A percentile compares a stretch with the other conserved stretches of the same genome.
Evolutionary conservation across 257 asterid genomes (phyloP).

Genomic region (Solanum medicagineum): DNA sequence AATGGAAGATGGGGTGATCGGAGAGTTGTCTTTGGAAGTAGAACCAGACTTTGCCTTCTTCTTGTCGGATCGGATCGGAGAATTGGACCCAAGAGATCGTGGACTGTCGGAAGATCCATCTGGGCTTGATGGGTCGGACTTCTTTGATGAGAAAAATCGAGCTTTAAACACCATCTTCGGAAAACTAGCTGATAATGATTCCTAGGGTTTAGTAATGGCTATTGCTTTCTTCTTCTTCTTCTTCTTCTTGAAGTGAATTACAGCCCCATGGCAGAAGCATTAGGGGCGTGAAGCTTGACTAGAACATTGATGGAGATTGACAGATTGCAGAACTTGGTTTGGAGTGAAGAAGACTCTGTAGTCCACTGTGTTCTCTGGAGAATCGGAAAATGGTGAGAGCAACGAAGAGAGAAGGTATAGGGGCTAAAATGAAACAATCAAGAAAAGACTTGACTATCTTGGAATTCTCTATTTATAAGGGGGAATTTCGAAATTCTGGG

Average conservation of each 20-base stretch:
- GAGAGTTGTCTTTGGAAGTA: slow-evolving; percentile 42
- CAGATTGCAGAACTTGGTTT: not conserved
- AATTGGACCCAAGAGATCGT: slow-evolving; percentile 73
- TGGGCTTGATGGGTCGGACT: slow-evolving; percentile 83
- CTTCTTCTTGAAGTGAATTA: not conserved
- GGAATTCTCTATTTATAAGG: not conserved
- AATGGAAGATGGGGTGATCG: slow-evolving; percentile 27
- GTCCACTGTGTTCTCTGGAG: not conserved
- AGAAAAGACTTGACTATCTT: slow-evolving; percentile 1
- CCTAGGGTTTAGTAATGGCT: not conserved
- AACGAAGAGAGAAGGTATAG: not conserved
- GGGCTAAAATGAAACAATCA: slow-evolving; percentile 13
- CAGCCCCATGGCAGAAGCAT: slow-evolving; percentile 5
- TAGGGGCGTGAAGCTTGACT: slow-evolving; percentile 11
- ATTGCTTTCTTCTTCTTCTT: not conserved
- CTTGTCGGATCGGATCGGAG: slow-evolving; percentile 91
- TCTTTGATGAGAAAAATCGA: slow-evolving; percentile 81
- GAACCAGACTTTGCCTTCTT: slow-evolving; percentile 52
- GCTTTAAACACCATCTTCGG: slow-evolving; percentile 80
- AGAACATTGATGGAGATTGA: not conserved
- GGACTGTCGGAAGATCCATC: slow-evolving; percentile 94
- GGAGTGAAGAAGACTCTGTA: not conserved
- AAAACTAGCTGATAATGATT: not conserved
- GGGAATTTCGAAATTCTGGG: not conserved
- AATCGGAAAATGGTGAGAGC: not conserved